phyloP scores from a whole-genome alignment of 768 basidiomycete species.

The Naganishia vishniacii region DNA sequence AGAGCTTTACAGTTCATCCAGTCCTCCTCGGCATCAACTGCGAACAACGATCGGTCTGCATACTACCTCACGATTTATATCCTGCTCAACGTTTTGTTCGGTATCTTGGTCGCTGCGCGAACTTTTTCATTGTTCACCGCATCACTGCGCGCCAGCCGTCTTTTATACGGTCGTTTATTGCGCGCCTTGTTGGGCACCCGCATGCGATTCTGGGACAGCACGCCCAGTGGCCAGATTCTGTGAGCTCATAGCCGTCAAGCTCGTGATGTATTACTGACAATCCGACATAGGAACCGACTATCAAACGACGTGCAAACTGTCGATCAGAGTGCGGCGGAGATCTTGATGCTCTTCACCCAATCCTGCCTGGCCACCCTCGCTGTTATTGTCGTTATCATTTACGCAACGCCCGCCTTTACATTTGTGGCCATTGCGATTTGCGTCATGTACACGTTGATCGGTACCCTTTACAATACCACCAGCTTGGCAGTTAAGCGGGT shows the following conservation, averaged over 20 bases:
- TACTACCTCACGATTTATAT: slow-evolving; percentile 43
- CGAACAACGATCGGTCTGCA: slow-evolving; percentile 28
- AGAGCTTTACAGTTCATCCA: neutral
- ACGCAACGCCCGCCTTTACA: slow-evolving; percentile 47
- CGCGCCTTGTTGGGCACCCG: slow-evolving; percentile 47
- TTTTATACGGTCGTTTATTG: slow-evolving; percentile 45
- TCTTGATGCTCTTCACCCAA: slow-evolving; percentile 26
- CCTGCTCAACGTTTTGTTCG: slow-evolving; percentile 35
- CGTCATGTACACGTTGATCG: slow-evolving; percentile 45
- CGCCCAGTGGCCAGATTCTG: slow-evolving; percentile 69
- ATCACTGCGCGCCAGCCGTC: slow-evolving; percentile 36
- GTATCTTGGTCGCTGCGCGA: slow-evolving; percentile 38
- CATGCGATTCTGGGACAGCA: slow-evolving; percentile 54
- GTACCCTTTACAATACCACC: slow-evolving; percentile 48
- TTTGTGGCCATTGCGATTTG: slow-evolving; percentile 44
- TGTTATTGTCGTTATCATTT: slow-evolving; percentile 45
- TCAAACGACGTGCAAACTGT: slow-evolving; percentile 76
- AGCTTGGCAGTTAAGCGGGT: slow-evolving; percentile 51
- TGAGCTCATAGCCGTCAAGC: too few relatives aligned
- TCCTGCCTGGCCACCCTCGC: slow-evolving; percentile 40
- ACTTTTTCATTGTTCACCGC: slow-evolving; percentile 40
- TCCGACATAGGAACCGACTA: slow-evolving; percentile 62
- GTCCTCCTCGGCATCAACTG: neutral
- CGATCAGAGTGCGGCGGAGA: slow-evolving; percentile 51
- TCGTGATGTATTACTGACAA: too few relatives aligned